Base-by-base conservation (phyloP, 2,329 filamentous ascomycete species). In the Claviceps monticola region DNA sequence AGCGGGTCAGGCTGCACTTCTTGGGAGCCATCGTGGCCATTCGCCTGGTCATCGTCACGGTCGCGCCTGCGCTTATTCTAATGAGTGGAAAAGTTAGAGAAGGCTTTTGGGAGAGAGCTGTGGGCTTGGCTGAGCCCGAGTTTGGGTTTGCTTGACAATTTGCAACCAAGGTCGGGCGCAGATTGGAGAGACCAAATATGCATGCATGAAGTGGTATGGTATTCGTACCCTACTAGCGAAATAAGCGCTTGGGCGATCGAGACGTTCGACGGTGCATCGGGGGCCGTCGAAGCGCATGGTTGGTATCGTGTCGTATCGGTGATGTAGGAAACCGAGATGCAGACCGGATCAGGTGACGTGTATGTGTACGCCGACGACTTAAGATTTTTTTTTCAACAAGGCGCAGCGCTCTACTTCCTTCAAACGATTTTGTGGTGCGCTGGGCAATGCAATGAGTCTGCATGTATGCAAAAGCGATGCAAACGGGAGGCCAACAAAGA, bases 231-330 rank as follows among this genome's bases (percentile, higher is more conserved):
- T 86, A 71, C 78, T 83, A 56, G 82, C 78, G 63, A 90, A 95
- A 72, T 98, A 98, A 61, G 91, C 90, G 66, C 91, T 97, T 17
- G 93, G 91, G 69, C 84, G 86, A 70, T 98, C 93, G 56, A 98
- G 80, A 55, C 93, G 79, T 49, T 97, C 91, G 56, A 97, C 86
- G 6, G 93, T 97, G 66, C 76, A 82, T 63, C 79, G 72, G 56
- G 70, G 64, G 44, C 65, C 67, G 52, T 65, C 66, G 53, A 67
- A 63, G 55, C 67, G 66, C 77, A 80, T 79, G 13, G 46, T 49
- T 79, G 13, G 46, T 49, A 2, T 17, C 41, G 19, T 34, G 41
- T 16, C 5, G 41, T 21, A 43, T 13, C 9, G 34, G 16, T 6
- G 44, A 5, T 36, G 23, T 14, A 23, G 13, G 14, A 38, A 9